Evolutionary conservation across 169 alveolate species (phyloP).

Genomic region (Plasmodium malariae): DNA sequence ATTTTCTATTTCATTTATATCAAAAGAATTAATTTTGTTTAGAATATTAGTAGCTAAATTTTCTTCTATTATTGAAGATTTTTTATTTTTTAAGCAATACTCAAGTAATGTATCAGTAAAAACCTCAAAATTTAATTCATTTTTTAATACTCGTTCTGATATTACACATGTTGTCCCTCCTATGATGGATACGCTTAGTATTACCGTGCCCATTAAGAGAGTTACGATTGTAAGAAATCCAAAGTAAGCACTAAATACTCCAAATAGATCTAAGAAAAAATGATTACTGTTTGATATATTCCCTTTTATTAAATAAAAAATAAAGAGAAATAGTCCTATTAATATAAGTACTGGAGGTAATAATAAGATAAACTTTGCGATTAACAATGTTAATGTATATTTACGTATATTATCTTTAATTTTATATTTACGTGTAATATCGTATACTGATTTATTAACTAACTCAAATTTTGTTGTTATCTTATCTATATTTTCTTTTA

Average conservation of each 20-base stretch:
- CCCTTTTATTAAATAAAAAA: conserved; percentile 23
- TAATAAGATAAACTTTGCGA: background rate
- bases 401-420: conserved; percentile 5
- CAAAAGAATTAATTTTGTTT: background rate
- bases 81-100: conserved; percentile 23
- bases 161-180: conserved; percentile 44
- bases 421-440: background rate
- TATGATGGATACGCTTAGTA: conserved; percentile 3
- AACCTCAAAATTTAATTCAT: conserved; percentile 26
- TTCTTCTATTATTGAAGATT: conserved; percentile 2
- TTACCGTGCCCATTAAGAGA: background rate
- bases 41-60: background rate
- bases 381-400: background rate
- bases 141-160: conserved; percentile 29
- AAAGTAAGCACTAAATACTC: conserved; percentile 34
- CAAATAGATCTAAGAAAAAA: conserved; percentile 13
- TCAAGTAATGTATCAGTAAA: conserved; percentile 18
- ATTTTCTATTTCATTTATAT: background rate
- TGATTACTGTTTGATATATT: background rate
- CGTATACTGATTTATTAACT: background rate
- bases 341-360: conserved; percentile 33
- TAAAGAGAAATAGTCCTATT: conserved; percentile 12
- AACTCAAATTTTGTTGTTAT: background rate
- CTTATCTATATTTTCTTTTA: background rate
- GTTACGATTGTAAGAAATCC: conserved; percentile 24